Percentiles rank a stretch among this genome's conserved stretches.
Conservation (phyloP, 2,329 filamentous ascomycete genomes). For the Apiospora aurea region DNA sequence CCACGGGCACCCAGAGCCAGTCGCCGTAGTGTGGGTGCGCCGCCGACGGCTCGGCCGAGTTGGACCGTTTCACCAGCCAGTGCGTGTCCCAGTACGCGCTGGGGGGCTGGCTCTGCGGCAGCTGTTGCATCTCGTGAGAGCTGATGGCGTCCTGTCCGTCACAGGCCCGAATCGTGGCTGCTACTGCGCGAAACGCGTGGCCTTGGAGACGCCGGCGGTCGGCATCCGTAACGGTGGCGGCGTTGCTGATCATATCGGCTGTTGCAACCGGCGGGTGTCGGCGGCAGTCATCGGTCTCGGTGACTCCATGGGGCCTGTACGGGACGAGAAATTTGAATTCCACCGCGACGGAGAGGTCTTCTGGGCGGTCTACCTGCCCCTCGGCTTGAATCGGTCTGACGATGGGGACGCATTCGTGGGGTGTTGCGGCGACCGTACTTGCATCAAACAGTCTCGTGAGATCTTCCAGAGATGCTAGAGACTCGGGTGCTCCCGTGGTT, state of each 20-base stretch:
- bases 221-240: constrained; percentile 56
- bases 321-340: constrained; percentile 28
- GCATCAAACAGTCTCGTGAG: neutral
- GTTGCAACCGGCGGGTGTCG: constrained; percentile 1
- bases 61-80: constrained; percentile 51
- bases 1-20: constrained; percentile 45
- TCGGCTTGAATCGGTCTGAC: neutral
- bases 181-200: constrained; percentile 67
- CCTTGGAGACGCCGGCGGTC: constrained; percentile 84
- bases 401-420: neutral
- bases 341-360: constrained; percentile 24
- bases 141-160: constrained; percentile 39
- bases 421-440: neutral
- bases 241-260: neutral
- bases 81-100: constrained; percentile 44
- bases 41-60: constrained; percentile 44
- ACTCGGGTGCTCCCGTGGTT: neutral
- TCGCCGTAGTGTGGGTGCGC: constrained; percentile 35
- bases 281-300: neutral
- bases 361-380: neutral
- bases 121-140: constrained; percentile 34
- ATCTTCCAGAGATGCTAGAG: neutral
- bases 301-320: constrained; percentile 9
- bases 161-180: constrained; percentile 33
- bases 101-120: constrained; percentile 32